Evolutionary conservation across 169 alveolate species (phyloP).

Genomic region (Cryptosporidium ryanae): DNA sequence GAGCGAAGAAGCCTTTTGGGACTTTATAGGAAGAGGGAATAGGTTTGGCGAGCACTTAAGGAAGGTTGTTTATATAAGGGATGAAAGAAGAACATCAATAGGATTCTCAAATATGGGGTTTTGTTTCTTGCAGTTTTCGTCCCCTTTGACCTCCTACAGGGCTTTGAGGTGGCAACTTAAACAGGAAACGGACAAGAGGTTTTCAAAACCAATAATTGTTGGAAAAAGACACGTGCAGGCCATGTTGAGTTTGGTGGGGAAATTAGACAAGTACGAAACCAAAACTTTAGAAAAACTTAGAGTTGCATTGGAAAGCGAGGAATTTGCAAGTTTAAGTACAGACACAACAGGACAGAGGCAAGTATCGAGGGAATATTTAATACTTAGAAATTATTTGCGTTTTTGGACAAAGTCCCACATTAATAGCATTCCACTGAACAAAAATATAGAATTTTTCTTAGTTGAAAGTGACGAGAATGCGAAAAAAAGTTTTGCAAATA

Average conservation of each 20-base stretch:
- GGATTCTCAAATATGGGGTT: constrained; percentile 20
- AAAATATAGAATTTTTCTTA: neutral
- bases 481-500: neutral
- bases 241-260: neutral
- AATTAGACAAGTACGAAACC: constrained; percentile 20
- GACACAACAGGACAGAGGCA: no score
- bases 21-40: constrained; percentile 20
- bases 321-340: no score
- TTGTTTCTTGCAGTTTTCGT: constrained; percentile 67
- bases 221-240: constrained; percentile 50
- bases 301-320: neutral
- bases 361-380: neutral
- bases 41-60: constrained; percentile 35
- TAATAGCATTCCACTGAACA: constrained; percentile 5
- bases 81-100: constrained; percentile 15
- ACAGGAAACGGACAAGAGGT: neutral
- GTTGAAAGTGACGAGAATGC: neutral
- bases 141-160: constrained; percentile 55
- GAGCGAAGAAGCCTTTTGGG: constrained; percentile 45
- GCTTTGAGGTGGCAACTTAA: constrained; percentile 58
- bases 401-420: constrained; percentile 35
- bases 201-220: constrained; percentile 27
- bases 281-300: constrained; percentile 12
- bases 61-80: constrained; percentile 47
- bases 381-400: constrained; percentile 4